phyloP scores from a whole-genome alignment of 768 basidiomycete genomes.

The Hygrophorus pudorinus region DNA sequence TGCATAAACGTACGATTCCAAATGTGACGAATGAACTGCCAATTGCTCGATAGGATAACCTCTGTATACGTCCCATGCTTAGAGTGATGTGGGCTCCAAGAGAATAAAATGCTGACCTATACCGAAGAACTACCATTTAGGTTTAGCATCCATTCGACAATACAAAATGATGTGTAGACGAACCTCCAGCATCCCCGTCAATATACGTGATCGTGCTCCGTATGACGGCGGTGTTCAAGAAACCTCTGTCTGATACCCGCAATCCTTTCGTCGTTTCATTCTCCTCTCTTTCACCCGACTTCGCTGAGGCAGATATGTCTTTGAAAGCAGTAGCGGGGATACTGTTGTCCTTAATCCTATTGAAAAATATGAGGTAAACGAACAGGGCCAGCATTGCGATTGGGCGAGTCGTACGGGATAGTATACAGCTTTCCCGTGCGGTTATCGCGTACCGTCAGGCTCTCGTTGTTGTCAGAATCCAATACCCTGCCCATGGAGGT shows the following conservation, averaged over 20 bases:
- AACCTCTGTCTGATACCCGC: constrained; percentile 71
- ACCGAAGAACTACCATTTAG: constrained; percentile 44
- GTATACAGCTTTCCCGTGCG: constrained; percentile 73
- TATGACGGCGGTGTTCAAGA: constrained; percentile 75
- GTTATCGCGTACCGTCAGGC: constrained; percentile 69
- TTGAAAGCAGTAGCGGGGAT: constrained; percentile 79
- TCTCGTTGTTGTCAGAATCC: constrained; percentile 15
- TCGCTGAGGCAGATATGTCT: constrained; percentile 48
- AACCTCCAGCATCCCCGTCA: constrained; percentile 79
- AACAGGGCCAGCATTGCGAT: neutral
- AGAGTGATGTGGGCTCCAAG: neutral
- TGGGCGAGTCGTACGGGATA: constrained; percentile 47
- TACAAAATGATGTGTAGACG: constrained; percentile 11
- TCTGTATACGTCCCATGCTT: constrained; percentile 26
- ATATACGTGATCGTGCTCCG: constrained; percentile 82
- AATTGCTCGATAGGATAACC: constrained; percentile 93
- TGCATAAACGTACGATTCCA: constrained; percentile 39
- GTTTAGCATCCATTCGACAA: constrained; percentile 1
- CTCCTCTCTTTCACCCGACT: constrained; percentile 59
- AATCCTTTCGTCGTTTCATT: constrained; percentile 78
- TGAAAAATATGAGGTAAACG: neutral
- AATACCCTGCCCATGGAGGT: constrained; percentile 6
- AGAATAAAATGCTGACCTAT: constrained; percentile 37
- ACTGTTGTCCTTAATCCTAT: constrained; percentile 72
- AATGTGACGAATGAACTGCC: constrained; percentile 66